These are phyloP conservation scores for Tieghemostelium lacteum DNA, from an alignment of 78 protist genomes.

Conservation along the genomic window DNA sequence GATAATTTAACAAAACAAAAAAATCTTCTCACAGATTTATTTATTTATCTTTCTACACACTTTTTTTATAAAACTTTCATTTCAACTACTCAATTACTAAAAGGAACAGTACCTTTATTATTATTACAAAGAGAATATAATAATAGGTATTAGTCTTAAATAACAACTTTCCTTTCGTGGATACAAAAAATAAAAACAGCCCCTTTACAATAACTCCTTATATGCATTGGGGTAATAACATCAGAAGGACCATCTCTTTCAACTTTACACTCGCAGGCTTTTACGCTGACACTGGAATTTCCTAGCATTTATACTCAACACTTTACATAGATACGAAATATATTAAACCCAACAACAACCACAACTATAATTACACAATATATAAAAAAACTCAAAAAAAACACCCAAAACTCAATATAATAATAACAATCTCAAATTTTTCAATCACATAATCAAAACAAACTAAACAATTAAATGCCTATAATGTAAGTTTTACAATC, in stretches of 20 bases:
- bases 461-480: background rate
- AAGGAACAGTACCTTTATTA: no score
- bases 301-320: conserved; percentile 43
- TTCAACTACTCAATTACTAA: no score
- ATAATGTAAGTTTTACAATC: background rate
- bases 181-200: conserved; percentile 37
- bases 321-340: conserved; percentile 18
- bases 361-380: background rate
- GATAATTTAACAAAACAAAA: no score
- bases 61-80: no score
- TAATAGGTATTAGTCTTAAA: background rate
- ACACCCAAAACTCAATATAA: background rate
- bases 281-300: conserved; percentile 74
- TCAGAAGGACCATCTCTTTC: conserved; percentile 53
- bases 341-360: background rate
- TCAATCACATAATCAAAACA: background rate
- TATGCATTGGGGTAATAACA: conserved; percentile 54
- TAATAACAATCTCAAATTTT: background rate
- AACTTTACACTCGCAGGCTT: conserved; percentile 58
- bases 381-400: background rate
- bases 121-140: no score
- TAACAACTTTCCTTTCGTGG: conserved; percentile 57
- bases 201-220: conserved; percentile 23
- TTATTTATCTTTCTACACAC: no score
- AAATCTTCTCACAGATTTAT: no score